phyloP scores from a whole-genome alignment of 106 monocot species.

The Allium sativum region DNA sequence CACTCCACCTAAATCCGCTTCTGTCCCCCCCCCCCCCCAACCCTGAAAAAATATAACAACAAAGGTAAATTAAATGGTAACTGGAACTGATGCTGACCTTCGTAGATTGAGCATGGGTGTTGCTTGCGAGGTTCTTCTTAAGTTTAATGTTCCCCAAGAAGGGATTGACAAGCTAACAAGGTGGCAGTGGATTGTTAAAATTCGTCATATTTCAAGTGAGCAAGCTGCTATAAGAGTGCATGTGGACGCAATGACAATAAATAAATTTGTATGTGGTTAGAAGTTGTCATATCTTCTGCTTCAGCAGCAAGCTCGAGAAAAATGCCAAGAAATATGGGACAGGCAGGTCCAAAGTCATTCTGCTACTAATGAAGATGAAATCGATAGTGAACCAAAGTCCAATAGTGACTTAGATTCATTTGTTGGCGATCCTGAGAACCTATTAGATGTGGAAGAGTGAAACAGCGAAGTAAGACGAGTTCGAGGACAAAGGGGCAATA shows the following conservation, averaged over 20 bases:
- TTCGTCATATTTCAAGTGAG: conserved; percentile 94
- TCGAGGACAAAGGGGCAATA: too few relatives aligned
- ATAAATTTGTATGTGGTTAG: conserved; percentile 95
- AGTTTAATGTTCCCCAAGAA: conserved; percentile 80
- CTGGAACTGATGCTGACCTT: conserved; percentile 98
- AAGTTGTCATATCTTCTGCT: conserved; percentile 96
- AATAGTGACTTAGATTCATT: conserved; percentile 98
- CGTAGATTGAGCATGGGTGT: conserved; percentile 99
- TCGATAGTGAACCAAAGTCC: conserved; percentile 73
- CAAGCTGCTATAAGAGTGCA: conserved; percentile 81
- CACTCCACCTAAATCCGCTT: neutral
- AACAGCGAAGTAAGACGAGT: too few relatives aligned
- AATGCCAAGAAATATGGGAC: conserved; percentile 99
- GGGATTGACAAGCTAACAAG: conserved; percentile 83
- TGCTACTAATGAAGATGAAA: conserved; percentile 69
- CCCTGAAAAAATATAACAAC: conserved; percentile 76
- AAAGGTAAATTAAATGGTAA: conserved; percentile 69
- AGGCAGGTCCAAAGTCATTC: conserved; percentile 89
- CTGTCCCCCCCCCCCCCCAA: too few relatives aligned
- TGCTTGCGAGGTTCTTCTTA: conserved; percentile 92
- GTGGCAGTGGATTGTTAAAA: conserved; percentile 93
- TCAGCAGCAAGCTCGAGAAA: conserved; percentile 97
- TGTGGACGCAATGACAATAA: conserved; percentile 69
- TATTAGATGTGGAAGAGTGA: conserved; percentile 94
- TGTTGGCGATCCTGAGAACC: conserved; percentile 99